Conservation (phyloP, 2,329 filamentous ascomycete species). For the Aspergillus ochraceus region DNA sequence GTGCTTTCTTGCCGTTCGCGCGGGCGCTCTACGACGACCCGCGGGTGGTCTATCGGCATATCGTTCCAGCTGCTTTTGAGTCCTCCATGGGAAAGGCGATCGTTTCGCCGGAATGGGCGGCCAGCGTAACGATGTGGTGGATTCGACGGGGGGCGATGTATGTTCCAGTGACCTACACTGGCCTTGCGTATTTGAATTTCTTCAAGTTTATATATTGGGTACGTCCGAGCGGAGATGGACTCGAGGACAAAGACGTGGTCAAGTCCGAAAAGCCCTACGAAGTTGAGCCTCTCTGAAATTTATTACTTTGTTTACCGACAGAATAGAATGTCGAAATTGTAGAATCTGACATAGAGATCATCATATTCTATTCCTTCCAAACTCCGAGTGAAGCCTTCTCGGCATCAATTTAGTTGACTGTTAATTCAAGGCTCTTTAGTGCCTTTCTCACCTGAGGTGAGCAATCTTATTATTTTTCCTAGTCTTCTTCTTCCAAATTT, state of each 20-base stretch:
- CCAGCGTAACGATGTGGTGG: constrained; percentile 18
- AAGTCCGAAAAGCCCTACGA: too few species aligned
- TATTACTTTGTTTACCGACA: too few species aligned
- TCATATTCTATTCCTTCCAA: too few species aligned
- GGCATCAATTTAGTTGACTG: too few species aligned
- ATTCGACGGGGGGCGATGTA: constrained; percentile 18
- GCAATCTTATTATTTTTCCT: too few species aligned
- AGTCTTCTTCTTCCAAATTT: too few species aligned
- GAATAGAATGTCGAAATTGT: too few species aligned
- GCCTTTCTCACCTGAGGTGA: too few species aligned
- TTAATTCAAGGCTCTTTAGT: too few species aligned
- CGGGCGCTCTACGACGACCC: constrained; percentile 17
- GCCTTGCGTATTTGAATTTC: constrained; percentile 16
- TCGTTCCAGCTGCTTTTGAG: constrained; percentile 13
- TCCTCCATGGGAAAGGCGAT: constrained; percentile 8
- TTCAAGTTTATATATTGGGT: constrained; percentile 13
- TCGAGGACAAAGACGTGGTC: neutral
- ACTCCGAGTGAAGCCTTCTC: too few species aligned
- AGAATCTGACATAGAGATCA: too few species aligned
- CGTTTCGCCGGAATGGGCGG: constrained; percentile 15
- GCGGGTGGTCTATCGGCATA: constrained; percentile 17
- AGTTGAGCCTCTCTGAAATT: too few species aligned
- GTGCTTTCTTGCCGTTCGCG: constrained; percentile 17
- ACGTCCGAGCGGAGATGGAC: neutral
- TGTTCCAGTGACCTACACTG: constrained; percentile 19